These are phyloP conservation scores for Lodderomyces theae DNA, from an alignment of 1,139 yeast genomes.

Conservation along the genomic window DNA sequence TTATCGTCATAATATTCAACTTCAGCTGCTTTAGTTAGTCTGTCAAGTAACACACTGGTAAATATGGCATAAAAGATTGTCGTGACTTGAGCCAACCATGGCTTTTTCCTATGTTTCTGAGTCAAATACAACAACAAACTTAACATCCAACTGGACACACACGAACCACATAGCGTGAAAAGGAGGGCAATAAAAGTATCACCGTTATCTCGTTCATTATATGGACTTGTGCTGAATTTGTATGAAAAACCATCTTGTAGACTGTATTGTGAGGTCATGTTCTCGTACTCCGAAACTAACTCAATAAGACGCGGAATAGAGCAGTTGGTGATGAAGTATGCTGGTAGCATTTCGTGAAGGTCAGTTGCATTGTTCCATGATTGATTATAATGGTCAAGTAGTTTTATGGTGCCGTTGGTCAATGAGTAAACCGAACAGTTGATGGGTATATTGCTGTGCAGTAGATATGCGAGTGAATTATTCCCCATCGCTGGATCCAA, in stretches of 20 bases:
- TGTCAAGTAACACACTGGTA: slow-evolving; percentile 39
- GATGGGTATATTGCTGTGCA: slow-evolving; percentile 20
- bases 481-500: slow-evolving; percentile 13
- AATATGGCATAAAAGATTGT: slow-evolving; percentile 45
- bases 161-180: slow-evolving; percentile 40
- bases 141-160: slow-evolving; percentile 56
- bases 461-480: slow-evolving; percentile 13
- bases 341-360: slow-evolving; percentile 26
- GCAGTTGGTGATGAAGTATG: slow-evolving; percentile 45
- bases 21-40: slow-evolving; percentile 33
- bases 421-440: slow-evolving; percentile 42
- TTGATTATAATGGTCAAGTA: slow-evolving; percentile 19
- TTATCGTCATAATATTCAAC: slow-evolving; percentile 36
- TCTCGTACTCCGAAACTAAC: slow-evolving; percentile 9
- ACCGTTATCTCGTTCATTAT: slow-evolving; percentile 34
- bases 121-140: slow-evolving; percentile 44
- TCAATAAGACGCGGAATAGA: slow-evolving; percentile 17
- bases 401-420: slow-evolving; percentile 28
- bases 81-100: slow-evolving; percentile 44
- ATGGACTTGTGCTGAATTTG: slow-evolving; percentile 16
- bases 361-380: slow-evolving; percentile 18
- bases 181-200: slow-evolving; percentile 45
- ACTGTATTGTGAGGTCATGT: neutral
- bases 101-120: slow-evolving; percentile 46
- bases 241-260: neutral